Evolutionary conservation across 257 asterid species (phyloP), one percentile per base, ranked within the genome.

Genomic region (Primulina eburnea): DNA sequence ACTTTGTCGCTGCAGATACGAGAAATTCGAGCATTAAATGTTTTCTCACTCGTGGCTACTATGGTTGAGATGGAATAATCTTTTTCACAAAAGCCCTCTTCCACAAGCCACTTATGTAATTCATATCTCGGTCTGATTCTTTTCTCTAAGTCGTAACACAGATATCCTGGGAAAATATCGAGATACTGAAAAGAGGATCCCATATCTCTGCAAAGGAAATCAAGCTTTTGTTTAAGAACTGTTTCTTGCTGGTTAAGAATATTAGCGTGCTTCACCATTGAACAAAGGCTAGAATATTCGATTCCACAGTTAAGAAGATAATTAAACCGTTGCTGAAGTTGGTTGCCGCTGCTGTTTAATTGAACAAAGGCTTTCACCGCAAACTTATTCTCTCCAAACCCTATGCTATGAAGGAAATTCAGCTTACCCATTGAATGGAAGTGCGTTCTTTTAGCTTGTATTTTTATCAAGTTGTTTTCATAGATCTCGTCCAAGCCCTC

Each of bases 71-170:
- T 29, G 16, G 86, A 72, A 65, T 83, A 89, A 60, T 82, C 73
- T 56, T 65, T 81, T 14, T 63, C 62, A 35, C 82, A 65, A 76
- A 79, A 55, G 18, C 86, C 89, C 78, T 78, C 73, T 40, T 84
- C 87, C 69, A 62, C 50, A 50, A 87, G 83, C 96, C 90, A 80
- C 72, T 71, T 77, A 68, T 83, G 90, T 56, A 88, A 76, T 74
- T 68, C 60, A 67, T 65, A 86, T 76, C 93, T 85, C 14, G 96
- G 93, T 58, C 60, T 86, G 68, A 88, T 88, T 73, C 93, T 75
- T 38, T 78, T 80, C 83, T 88, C 93, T 73, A 88, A 72, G 74
- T 82, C 76, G 61, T 78, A 78, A 75, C 86, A 84, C 50, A 88
- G 78, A 80, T 87, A 89, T 52, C 81, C 87, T 0, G 93, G 96